These are phyloP conservation scores for Boletus reticulatus DNA, from an alignment of 768 basidiomycete genomes.

Conservation along the genomic window DNA sequence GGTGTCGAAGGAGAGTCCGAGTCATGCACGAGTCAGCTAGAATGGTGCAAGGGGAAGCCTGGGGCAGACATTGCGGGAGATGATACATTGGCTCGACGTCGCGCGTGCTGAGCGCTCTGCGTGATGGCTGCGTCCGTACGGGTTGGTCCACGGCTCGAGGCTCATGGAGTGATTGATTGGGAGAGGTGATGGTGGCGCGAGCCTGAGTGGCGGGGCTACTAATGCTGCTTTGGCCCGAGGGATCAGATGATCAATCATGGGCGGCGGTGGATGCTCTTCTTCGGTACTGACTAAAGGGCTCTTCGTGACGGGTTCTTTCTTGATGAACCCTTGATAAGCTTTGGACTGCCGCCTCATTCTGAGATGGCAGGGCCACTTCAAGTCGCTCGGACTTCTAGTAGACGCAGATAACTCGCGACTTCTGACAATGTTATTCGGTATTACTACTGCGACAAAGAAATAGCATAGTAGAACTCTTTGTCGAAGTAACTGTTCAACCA, in stretches of 20 bases:
- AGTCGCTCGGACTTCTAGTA: too few relatives aligned
- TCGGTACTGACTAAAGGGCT: conserved; percentile 52
- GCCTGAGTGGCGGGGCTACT: neutral
- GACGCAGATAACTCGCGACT: too few relatives aligned
- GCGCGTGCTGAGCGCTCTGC: conserved; percentile 41
- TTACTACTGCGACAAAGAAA: too few relatives aligned
- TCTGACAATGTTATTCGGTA: too few relatives aligned
- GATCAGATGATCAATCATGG: neutral
- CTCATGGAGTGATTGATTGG: conserved; percentile 47
- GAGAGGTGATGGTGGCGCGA: conserved; percentile 25
- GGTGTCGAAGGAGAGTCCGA: conserved; percentile 25
- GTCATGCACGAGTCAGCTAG: conserved; percentile 12
- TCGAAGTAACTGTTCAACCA: too few relatives aligned
- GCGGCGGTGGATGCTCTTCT: conserved; percentile 30
- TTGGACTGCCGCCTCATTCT: conserved; percentile 62
- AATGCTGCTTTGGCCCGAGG: conserved; percentile 20
- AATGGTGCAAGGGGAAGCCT: conserved; percentile 35
- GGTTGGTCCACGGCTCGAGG: conserved; percentile 56
- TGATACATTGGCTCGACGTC: conserved; percentile 31
- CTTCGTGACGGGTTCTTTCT: conserved; percentile 78
- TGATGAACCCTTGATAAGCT: conserved; percentile 66
- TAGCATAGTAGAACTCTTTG: too few relatives aligned
- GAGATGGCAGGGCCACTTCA: too few relatives aligned
- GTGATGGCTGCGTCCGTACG: conserved; percentile 63
- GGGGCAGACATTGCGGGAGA: conserved; percentile 32